Evolutionary conservation across 2,329 filamentous ascomycete species (phyloP).

Genomic region (Cladophialophora chaetospira): DNA sequence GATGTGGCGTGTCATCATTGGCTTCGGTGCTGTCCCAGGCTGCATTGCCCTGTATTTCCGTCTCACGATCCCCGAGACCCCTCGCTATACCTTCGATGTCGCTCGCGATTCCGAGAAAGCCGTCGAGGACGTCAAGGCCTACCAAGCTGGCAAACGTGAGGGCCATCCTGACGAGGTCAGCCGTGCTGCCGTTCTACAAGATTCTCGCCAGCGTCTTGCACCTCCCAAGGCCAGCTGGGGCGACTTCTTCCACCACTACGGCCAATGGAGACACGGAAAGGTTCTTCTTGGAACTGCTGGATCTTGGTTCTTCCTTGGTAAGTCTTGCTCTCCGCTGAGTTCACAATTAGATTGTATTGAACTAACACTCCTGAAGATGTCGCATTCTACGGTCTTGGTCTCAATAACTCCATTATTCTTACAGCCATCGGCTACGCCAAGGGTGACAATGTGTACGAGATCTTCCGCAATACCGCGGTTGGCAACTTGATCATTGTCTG

Average conservation of each 20-base stretch:
- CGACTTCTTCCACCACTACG: slow-evolving; percentile 73
- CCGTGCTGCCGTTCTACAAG: slow-evolving; percentile 60
- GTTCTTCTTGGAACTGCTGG: slow-evolving; percentile 77
- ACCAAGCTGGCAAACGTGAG: slow-evolving; percentile 66
- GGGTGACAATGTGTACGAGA: slow-evolving; percentile 66
- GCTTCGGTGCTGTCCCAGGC: slow-evolving; percentile 77
- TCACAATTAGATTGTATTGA: neutral
- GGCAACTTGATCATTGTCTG: slow-evolving; percentile 79
- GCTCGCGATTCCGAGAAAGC: slow-evolving; percentile 73
- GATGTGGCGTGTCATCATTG: slow-evolving; percentile 83
- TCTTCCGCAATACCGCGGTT: slow-evolving; percentile 71
- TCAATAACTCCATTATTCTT: slow-evolving; percentile 76
- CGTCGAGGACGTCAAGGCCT: slow-evolving; percentile 71
- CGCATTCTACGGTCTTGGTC: slow-evolving; percentile 64
- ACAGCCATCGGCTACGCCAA: slow-evolving; percentile 69
- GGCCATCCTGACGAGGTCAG: slow-evolving; percentile 67
- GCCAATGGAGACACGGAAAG: slow-evolving; percentile 69
- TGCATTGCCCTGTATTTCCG: slow-evolving; percentile 83
- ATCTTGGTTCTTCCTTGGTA: slow-evolving; percentile 77
- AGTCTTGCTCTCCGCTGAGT: neutral
- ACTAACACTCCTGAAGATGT: slow-evolving; percentile 45
- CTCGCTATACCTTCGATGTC: slow-evolving; percentile 84
- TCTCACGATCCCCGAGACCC: slow-evolving; percentile 83
- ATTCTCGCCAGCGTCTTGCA: slow-evolving; percentile 57
- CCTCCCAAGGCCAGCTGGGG: slow-evolving; percentile 70